Evolutionary conservation across 1,284 basidiomycete genomes (phyloP).

Genomic region (Pseudozyma sp.): DNA sequence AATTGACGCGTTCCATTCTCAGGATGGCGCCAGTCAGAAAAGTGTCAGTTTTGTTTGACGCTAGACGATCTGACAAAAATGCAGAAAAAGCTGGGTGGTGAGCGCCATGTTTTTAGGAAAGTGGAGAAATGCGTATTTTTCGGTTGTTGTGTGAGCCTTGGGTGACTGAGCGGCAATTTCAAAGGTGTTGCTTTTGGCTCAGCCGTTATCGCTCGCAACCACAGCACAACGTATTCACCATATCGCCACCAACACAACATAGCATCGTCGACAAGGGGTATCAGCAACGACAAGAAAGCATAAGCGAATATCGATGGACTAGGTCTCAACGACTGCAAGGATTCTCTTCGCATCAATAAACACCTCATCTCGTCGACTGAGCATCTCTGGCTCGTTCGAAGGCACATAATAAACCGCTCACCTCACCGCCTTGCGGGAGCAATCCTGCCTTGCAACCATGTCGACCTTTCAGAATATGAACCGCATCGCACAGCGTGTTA

Average conservation of each 20-base stretch:
- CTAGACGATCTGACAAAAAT: conserved; percentile 8
- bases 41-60: not conserved
- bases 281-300: not conserved
- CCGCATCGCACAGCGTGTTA: conserved; percentile 18
- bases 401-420: too few relatives aligned
- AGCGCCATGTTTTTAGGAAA: not conserved
- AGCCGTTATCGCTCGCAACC: conserved; percentile 3
- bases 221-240: not conserved
- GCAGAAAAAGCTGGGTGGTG: too few relatives aligned
- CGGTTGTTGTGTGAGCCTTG: too few relatives aligned
- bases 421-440: too few relatives aligned
- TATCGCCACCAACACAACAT: conserved; percentile 8
- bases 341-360: conserved; percentile 7
- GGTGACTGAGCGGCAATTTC: too few relatives aligned
- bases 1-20: conserved; percentile 19
- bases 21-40: too few relatives aligned
- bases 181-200: conserved; percentile 6
- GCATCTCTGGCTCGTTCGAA: not conserved
- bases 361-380: not conserved
- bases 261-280: not conserved
- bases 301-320: not conserved
- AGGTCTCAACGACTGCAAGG: conserved; percentile 7
- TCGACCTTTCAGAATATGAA: conserved; percentile 21
- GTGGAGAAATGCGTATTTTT: conserved; percentile 6
- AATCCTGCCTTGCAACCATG: conserved; percentile 9